These are phyloP conservation scores for Botrytis fabae DNA, from an alignment of 2,329 filamentous ascomycete species.

Conservation along the genomic window DNA sequence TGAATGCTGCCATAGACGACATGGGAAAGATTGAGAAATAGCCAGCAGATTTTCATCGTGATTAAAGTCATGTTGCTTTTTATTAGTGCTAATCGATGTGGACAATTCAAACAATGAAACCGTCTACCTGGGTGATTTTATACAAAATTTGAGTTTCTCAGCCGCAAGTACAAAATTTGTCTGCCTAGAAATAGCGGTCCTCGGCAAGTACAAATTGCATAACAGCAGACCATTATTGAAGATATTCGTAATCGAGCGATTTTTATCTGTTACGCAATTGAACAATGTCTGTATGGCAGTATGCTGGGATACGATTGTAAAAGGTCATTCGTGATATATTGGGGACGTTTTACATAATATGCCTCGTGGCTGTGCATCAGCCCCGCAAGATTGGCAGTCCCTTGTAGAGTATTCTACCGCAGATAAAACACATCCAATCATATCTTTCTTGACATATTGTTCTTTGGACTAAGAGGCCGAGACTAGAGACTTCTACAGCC, in stretches of 20 bases:
- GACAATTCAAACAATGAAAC: background rate
- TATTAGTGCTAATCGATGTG: background rate
- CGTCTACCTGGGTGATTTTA: background rate
- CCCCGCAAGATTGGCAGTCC: background rate
- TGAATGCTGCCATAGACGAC: slow-evolving; percentile 7
- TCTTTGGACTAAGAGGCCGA: background rate
- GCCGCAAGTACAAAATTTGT: background rate
- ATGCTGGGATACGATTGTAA: background rate
- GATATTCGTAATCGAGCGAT: background rate
- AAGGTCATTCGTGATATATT: background rate
- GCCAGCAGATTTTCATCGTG: slow-evolving; percentile 7
- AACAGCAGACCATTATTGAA: background rate
- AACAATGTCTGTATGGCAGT: background rate
- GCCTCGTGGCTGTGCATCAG: slow-evolving; percentile 7
- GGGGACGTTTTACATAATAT: background rate
- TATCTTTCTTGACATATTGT: background rate
- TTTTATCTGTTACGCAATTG: background rate
- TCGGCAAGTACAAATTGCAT: background rate
- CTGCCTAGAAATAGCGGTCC: slow-evolving; percentile 14
- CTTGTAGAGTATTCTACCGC: background rate
- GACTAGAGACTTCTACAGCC: slow-evolving; percentile 1
- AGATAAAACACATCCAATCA: background rate
- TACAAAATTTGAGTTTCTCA: background rate
- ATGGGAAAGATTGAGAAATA: background rate
- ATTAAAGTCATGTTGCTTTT: background rate